A percentile compares a stretch with the other conserved stretches of the same genome.
phyloP scores from a whole-genome alignment of 2,329 filamentous ascomycete species.

The Graphilbum fragrans region DNA sequence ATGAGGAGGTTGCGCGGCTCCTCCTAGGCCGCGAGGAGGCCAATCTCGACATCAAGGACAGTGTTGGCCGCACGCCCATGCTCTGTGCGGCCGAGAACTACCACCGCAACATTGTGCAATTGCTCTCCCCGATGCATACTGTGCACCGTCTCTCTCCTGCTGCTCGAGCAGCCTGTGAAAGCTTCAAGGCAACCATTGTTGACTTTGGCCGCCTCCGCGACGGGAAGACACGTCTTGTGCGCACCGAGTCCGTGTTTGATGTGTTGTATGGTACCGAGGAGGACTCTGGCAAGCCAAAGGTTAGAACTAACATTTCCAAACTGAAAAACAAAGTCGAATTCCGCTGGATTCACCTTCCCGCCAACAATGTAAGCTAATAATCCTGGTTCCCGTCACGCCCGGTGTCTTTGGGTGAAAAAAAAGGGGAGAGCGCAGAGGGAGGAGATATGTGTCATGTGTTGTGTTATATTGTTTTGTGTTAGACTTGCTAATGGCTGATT shows the following conservation, averaged over 20 bases:
- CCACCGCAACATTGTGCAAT: slow-evolving; percentile 22
- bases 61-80: slow-evolving; percentile 26
- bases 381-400: too few species aligned
- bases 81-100: slow-evolving; percentile 26
- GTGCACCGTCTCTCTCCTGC: slow-evolving; percentile 21
- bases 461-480: too few species aligned
- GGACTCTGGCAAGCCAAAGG: slow-evolving; percentile 30
- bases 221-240: slow-evolving; percentile 29
- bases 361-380: slow-evolving; percentile 27
- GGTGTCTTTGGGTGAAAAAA: too few species aligned
- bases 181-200: slow-evolving; percentile 38
- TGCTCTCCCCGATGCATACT: slow-evolving; percentile 24
- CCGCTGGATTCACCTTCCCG: slow-evolving; percentile 40
- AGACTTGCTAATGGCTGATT: too few species aligned
- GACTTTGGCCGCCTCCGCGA: slow-evolving; percentile 31
- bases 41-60: slow-evolving; percentile 21
- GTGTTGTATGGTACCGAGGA: slow-evolving; percentile 36
- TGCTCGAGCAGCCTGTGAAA: slow-evolving; percentile 30
- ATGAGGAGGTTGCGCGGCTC: slow-evolving; percentile 27
- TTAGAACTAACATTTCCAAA: slow-evolving; percentile 31
- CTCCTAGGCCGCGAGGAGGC: slow-evolving; percentile 23
- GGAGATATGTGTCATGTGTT: too few species aligned
- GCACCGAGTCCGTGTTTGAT: slow-evolving; percentile 35
- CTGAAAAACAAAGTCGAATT: slow-evolving; percentile 33
- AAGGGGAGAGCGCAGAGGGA: too few species aligned